Evolutionary conservation across 1,284 basidiomycete species (phyloP), one percentile per base, ranked within the genome.

Genomic region (Boletus albobrunnescens): DNA sequence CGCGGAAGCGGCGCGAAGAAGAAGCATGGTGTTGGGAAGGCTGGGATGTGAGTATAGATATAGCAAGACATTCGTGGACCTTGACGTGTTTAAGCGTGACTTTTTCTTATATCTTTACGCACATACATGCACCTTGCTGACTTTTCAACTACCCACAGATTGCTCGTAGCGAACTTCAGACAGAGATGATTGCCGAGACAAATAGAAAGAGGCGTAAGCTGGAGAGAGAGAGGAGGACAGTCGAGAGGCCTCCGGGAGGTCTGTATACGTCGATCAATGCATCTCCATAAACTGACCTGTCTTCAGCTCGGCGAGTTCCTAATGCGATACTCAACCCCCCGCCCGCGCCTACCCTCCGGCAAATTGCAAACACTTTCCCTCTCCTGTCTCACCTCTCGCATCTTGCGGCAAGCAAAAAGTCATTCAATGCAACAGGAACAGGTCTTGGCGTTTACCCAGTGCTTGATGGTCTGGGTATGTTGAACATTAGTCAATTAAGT

Each of bases 141-240:
- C 36, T 10, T 33, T 7, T 5, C 16, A 16, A 31, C 19, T 11
- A 5, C 38, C 20, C 38, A 36, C 42, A 88, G 85, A 63, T 81
- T 50, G 72, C 80, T 16, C 74, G 81, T 45, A 84, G 87, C 55
- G 81, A 85, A 38, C 68, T 93, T n/a, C 85, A 92, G 55, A 83
- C 78, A 0, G 79, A 84, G 14, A 86, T 92, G 84, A 82, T 92
- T 44, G 79, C 90, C 0, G 90, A 93, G 55, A 80, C 83, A 13
- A 91, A 87, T 56, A 74, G 88, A 50, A 92, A 93, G 64, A 75
- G 87, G 42, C 74, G 92, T 32, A 77, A 78, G 44, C 65, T 94
- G 23, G 91, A 94, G 61, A 75, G 91, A 47, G 91, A 94, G 49
- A 78, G 89, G 54, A 76, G 90, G 46, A 72, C 76, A 1, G 55